phyloP scores from a whole-genome alignment of 83 land plant genomes.

The Isoetes engelmannii region DNA sequence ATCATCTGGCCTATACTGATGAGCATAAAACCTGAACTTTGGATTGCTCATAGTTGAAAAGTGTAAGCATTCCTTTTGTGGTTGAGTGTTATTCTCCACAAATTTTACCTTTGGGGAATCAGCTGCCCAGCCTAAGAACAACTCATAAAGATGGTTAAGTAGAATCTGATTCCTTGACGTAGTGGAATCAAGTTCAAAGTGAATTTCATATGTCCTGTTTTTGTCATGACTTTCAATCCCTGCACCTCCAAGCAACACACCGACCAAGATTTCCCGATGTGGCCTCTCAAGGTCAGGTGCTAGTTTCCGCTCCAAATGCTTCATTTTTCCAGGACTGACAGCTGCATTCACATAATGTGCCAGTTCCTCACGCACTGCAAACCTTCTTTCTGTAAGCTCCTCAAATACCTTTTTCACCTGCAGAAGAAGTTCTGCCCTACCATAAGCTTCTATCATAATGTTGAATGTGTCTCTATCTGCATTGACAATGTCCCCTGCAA shows the following conservation, averaged over 20 bases:
- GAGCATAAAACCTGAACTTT: constrained; percentile 69
- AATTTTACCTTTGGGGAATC: constrained; percentile 16
- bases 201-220: constrained; percentile 45
- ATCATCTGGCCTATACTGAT: constrained; percentile 75
- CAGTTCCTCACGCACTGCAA: constrained; percentile 12
- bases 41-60: constrained; percentile 59
- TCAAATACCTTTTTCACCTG: constrained; percentile 52
- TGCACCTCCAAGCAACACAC: constrained; percentile 66
- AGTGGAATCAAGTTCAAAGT: constrained; percentile 48
- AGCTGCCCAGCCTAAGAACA: constrained; percentile 56
- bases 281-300: constrained; percentile 49
- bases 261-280: constrained; percentile 72
- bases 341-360: constrained; percentile 16
- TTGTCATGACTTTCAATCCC: constrained; percentile 47
- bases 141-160: constrained; percentile 48
- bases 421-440: constrained; percentile 32
- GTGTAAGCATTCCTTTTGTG: constrained; percentile 30
- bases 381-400: constrained; percentile 10
- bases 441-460: constrained; percentile 52
- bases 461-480: constrained; percentile 51
- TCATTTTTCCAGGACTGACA: constrained; percentile 33
- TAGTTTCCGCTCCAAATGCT: constrained; percentile 30
- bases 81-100: neutral
- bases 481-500: constrained; percentile 34
- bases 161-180: constrained; percentile 32